Conservation (phyloP, 2,329 filamentous ascomycete species). For the Fusarium foetens region DNA sequence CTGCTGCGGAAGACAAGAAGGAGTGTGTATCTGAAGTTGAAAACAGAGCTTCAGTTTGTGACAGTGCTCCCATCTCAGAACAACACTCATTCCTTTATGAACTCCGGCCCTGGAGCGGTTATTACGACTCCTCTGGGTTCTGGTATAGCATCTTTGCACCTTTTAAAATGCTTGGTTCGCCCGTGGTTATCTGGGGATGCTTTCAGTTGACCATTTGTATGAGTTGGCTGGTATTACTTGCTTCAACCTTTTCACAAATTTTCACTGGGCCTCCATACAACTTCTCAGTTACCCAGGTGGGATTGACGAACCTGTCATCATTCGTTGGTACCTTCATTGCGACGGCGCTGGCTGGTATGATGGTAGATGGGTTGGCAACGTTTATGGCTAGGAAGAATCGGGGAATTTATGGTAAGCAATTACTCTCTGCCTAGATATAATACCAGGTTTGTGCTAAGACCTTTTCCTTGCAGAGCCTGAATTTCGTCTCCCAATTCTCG, state of each 20-base stretch:
- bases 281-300: background rate
- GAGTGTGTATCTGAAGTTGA: background rate
- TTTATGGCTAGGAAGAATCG: background rate
- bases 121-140: background rate
- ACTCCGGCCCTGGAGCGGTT: background rate
- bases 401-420: background rate
- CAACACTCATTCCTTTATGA: background rate
- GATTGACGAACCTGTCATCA: background rate
- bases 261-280: background rate
- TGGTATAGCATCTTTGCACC: background rate
- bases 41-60: fast-evolving
- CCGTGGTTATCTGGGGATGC: background rate
- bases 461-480: background rate
- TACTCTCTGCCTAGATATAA: fast-evolving
- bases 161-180: background rate
- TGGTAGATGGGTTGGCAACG: background rate
- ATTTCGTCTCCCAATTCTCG: background rate
- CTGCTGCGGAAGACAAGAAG: fast-evolving
- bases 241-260: background rate
- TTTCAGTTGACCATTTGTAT: background rate
- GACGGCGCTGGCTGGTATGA: background rate
- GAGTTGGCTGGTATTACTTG: background rate
- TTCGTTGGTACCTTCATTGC: background rate
- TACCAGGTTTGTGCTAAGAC: background rate
- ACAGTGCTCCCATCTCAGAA: fast-evolving